Base-by-base conservation (phyloP, 768 basidiomycete species). In the Agrocybe praecox region DNA sequence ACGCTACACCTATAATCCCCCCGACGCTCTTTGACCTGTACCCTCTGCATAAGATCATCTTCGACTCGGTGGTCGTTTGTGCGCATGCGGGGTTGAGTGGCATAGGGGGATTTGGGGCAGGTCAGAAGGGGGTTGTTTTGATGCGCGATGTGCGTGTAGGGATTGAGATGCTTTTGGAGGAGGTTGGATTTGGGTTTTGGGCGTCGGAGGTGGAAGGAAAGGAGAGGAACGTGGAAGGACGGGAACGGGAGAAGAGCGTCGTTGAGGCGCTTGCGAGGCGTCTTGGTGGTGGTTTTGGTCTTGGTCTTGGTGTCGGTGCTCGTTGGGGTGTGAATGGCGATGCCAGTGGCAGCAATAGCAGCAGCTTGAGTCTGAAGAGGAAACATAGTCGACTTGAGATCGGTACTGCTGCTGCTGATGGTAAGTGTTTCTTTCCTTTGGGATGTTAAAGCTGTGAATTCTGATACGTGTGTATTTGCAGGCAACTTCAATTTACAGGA, bases 11-110 rank as follows among this genome's bases (percentile, higher is more conserved):
- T 11, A 19, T 33, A 2, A 44, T 53, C 49, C 19, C 60, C 43
- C 57, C 67, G 36, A 40, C 61, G 40, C 54, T 64, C 23, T 53
- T 66, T 55, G 59, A 73, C 69, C 22, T 66, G 33, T 64, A 61
- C 36, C 78, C 86, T 2, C 80, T 88, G 49, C 78, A 80, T 15
- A 80, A 86, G 57, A 74, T 83, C 14, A 69, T 92, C 18, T 84
- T 88, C 62, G 87, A 89, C 59, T 85, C 91, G 0, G 80, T 83
- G 5, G 80, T 89, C 14, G 57, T 68, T 17, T 87, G 85, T 59
- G 86, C 86, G 8, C 82, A 87, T 64, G 80, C 84, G 8, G 82
- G 81, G 53, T 76, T 89, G 46, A 64, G 79, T 53, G 78, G 80
- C 51, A 79, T 54, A 44, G 18, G 43, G 7, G n/a, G n/a, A n/a